Conservation (phyloP, 306 rosid species). For the Rosa rugosa region DNA sequence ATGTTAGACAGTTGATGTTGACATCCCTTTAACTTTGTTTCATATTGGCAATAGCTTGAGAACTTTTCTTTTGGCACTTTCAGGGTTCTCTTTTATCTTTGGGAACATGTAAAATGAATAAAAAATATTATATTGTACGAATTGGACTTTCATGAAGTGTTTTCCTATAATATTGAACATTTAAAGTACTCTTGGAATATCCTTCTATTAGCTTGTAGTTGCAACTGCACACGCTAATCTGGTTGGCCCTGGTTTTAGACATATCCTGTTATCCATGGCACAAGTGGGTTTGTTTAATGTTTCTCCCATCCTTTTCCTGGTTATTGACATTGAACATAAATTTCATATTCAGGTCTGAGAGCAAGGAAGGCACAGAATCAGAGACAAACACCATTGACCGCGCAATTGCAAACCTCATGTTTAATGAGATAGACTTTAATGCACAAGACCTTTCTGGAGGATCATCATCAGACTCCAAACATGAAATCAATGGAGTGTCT, state of each 20-base stretch:
- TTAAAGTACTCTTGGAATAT: not conserved
- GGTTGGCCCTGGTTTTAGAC: not conserved
- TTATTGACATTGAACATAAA: constrained; percentile 9
- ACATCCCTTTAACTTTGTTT: not conserved
- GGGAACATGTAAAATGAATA: not conserved
- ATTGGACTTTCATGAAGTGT: not conserved
- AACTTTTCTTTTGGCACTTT: not conserved
- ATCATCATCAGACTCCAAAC: constrained; percentile 26
- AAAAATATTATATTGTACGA: not conserved
- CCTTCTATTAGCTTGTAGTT: not conserved
- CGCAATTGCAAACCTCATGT: constrained; percentile 83
- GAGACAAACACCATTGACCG: constrained; percentile 74
- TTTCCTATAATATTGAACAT: not conserved
- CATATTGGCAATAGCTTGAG: not conserved
- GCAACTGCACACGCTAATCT: not conserved
- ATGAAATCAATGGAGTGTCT: constrained; percentile 13
- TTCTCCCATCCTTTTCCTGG: constrained; percentile 2
- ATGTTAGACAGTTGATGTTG: not conserved
- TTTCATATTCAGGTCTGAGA: constrained; percentile 43
- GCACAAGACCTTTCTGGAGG: constrained; percentile 35
- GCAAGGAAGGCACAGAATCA: constrained; percentile 44
- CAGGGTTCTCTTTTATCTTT: not conserved
- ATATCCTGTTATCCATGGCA: not conserved
- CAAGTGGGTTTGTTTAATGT: not conserved
- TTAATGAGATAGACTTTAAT: constrained; percentile 47